Percentiles rank a stretch among this genome's conserved stretches.
phyloP scores from a whole-genome alignment of 2,329 filamentous ascomycete species.

The Botrytis pseudocinerea region DNA sequence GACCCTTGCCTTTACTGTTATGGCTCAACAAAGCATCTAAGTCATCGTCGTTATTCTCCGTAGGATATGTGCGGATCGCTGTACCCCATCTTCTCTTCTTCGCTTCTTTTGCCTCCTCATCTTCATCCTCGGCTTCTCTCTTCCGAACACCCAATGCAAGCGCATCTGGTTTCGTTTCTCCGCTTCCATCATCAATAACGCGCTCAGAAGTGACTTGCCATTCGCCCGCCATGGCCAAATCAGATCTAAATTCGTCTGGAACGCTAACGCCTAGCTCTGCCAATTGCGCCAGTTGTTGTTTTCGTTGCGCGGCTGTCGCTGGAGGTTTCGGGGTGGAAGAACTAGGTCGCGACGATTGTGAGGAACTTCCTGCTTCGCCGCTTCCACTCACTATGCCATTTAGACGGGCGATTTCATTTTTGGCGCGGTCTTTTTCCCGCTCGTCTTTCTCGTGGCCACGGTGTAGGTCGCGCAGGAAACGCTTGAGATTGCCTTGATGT shows the following conservation, averaged over 20 bases:
- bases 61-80: slow-evolving; percentile 41
- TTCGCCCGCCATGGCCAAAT: slow-evolving; percentile 85
- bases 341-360: slow-evolving; percentile 33
- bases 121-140: slow-evolving; percentile 59
- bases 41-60: slow-evolving; percentile 38
- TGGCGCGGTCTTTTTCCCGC: slow-evolving; percentile 78
- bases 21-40: slow-evolving; percentile 45
- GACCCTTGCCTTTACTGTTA: slow-evolving; percentile 36
- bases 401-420: slow-evolving; percentile 80
- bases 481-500: slow-evolving; percentile 84
- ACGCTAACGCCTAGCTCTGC: slow-evolving; percentile 84
- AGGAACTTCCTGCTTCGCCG: slow-evolving; percentile 30
- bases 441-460: slow-evolving; percentile 78
- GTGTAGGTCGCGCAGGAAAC: slow-evolving; percentile 86
- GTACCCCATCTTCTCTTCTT: slow-evolving; percentile 54
- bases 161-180: slow-evolving; percentile 47
- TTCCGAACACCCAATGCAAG: slow-evolving; percentile 61
- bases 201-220: slow-evolving; percentile 66
- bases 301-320: slow-evolving; percentile 64
- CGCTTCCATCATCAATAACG: slow-evolving; percentile 43
- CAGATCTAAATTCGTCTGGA: slow-evolving; percentile 73
- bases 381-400: slow-evolving; percentile 68
- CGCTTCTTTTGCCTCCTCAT: slow-evolving; percentile 60
- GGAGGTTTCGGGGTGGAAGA: slow-evolving; percentile 40
- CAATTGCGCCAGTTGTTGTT: slow-evolving; percentile 83